These are phyloP conservation scores for Podaxis rugospora DNA, from an alignment of 768 basidiomycete species.

Conservation along the genomic window DNA sequence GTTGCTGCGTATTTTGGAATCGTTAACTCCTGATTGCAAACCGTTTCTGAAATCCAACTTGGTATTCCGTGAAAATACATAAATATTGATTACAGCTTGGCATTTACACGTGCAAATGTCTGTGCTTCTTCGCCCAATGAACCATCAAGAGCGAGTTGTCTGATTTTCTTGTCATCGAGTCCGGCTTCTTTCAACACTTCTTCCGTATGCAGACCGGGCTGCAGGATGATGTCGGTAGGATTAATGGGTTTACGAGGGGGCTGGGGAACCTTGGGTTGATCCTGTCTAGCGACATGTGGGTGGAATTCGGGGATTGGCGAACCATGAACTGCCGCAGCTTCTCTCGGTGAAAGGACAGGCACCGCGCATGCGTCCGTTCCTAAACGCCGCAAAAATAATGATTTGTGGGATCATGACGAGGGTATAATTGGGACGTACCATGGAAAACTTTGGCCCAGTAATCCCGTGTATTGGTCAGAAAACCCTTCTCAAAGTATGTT, in stretches of 20 bases:
- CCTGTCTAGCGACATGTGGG: conserved; percentile 31
- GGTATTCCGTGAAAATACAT: neutral
- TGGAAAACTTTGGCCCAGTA: conserved; percentile 69
- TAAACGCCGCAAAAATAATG: conserved; percentile 20
- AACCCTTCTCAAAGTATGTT: conserved; percentile 60
- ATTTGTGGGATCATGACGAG: neutral
- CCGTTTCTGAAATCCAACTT: too few relatives aligned
- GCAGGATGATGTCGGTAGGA: conserved; percentile 21
- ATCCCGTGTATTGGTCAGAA: conserved; percentile 53
- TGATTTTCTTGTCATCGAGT: conserved; percentile 34
- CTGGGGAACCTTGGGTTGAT: neutral
- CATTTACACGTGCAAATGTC: conserved; percentile 14
- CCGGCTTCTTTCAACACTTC: conserved; percentile 52
- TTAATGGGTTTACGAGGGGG: neutral
- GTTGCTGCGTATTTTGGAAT: too few relatives aligned
- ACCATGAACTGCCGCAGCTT: conserved; percentile 45
- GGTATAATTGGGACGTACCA: conserved; percentile 34
- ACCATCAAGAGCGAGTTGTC: conserved; percentile 38
- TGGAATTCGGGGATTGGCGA: conserved; percentile 48
- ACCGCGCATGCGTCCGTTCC: conserved; percentile 70
- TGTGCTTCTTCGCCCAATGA: conserved; percentile 35
- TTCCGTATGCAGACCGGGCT: conserved; percentile 50
- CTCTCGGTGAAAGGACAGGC: conserved; percentile 60
- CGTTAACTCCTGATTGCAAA: too few relatives aligned
- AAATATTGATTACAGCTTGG: conserved; percentile 11